Evolutionary conservation across 129 eudicot genomes (phyloP), one percentile per base, ranked within the genome.

Genomic region (Lonicera japonica): DNA sequence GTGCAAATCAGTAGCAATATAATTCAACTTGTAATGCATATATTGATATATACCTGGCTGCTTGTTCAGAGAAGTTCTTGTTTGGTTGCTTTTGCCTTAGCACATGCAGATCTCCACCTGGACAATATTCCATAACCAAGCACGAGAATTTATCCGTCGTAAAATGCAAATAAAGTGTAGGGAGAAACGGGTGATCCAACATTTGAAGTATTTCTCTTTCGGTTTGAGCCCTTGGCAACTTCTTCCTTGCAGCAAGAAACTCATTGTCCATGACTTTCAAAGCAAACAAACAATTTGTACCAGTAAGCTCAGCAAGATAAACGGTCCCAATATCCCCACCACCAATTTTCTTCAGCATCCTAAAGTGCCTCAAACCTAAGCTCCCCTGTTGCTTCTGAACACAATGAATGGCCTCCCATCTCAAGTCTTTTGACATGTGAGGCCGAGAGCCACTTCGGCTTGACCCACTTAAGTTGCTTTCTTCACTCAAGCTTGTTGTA

Each of bases 111-210:
- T 92, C 96, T 1, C 96, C 96, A 55, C 96, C 95, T 0, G 98
- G 90, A 68, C 98, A 91, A 75, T 87, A 87, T 29, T 92, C 98
- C 64, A 83, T 87, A 39, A 88, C 95, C 78, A 92, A 74, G 79
- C 98, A 92, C 3, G 91, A 65, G 63, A 69, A 83, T 53, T 80
- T 92, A 54, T 84, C 82, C 4, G 89, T 76, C 34, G 75, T 74
- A 62, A 92, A 92, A 59, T 87, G 85, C 2, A 90, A 82, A 82
- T 73, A 92, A 12, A 92, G 82, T 0, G 96, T 84, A 22, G 98
- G 98, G 23, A 92, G 95, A 67, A 92, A 92, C n/a, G 98, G 98
- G 76, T 92, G 98, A 70, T 92, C 98, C 66, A 92, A 72, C 76
- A 82, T 78, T 51, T 85, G 91, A 54, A 92, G 61, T 60, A 88